A percentile compares a stretch with the other conserved stretches of the same genome.
Conservation (phyloP, 805 yeast species). For the Candida pseudoglaebosa region DNA sequence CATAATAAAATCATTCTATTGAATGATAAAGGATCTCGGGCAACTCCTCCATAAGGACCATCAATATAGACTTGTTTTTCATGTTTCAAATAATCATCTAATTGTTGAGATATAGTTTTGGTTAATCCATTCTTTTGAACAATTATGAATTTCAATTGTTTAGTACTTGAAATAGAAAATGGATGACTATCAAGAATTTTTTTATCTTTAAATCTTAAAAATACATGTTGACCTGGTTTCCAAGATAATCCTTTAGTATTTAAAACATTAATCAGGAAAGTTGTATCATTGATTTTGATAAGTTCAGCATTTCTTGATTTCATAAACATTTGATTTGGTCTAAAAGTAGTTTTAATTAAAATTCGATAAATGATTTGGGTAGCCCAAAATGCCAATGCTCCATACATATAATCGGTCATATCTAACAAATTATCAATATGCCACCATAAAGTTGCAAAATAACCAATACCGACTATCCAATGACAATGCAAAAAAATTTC, state of each 20-base stretch:
- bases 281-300: conserved; percentile 18
- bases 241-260: conserved; percentile 37
- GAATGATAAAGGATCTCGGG: conserved; percentile 43
- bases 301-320: conserved; percentile 34
- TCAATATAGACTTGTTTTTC: conserved; percentile 40
- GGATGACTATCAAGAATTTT: conserved; percentile 53
- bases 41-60: conserved; percentile 57
- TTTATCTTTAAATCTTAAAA: conserved; percentile 42
- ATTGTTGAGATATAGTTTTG: conserved; percentile 22
- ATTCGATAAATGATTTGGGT: conserved; percentile 46
- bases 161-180: conserved; percentile 44
- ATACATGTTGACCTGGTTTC: conserved; percentile 56
- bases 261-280: conserved; percentile 32
- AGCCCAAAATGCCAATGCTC: conserved; percentile 50
- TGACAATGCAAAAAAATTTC: conserved; percentile 50
- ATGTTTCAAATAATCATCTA: conserved; percentile 23
- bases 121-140: conserved; percentile 49
- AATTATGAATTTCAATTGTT: conserved; percentile 41
- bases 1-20: conserved; percentile 40
- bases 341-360: conserved; percentile 42
- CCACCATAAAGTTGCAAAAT: conserved; percentile 42
- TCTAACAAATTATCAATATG: conserved; percentile 36
- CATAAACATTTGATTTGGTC: conserved; percentile 39
- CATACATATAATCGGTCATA: conserved; percentile 44
- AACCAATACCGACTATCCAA: conserved; percentile 51